Evolutionary conservation across 1,139 yeast genomes (phyloP).

Genomic region (Meyerozyma elateridarum): DNA sequence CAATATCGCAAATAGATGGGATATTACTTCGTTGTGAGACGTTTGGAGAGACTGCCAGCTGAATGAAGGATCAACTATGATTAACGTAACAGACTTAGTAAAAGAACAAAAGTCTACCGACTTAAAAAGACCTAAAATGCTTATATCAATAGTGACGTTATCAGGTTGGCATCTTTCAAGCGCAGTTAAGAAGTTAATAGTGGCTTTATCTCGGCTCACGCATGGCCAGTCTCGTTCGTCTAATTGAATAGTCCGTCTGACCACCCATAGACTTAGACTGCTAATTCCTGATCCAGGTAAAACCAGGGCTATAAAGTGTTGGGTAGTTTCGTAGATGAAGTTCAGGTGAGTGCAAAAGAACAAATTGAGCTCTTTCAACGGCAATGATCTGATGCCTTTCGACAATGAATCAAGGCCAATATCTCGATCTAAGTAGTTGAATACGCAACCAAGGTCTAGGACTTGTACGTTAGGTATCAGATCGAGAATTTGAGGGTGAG

Average conservation of each 20-base stretch:
- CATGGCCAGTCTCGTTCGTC: conserved; percentile 1
- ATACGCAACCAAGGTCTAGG: no score
- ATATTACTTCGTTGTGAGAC: neutral
- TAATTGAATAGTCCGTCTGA: neutral
- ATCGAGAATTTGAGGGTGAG: no score
- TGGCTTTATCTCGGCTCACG: neutral
- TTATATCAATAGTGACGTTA: neutral
- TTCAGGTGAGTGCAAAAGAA: conserved; percentile 16
- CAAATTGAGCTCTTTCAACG: conserved; percentile 17
- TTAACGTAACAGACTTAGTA: neutral
- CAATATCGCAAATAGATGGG: conserved; percentile 8
- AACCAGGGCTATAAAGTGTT: conserved; percentile 9
- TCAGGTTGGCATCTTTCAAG: neutral
- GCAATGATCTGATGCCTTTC: no score
- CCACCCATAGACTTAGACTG: neutral
- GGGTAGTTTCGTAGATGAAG: conserved; percentile 14
- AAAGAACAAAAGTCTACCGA: no score
- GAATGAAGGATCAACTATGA: conserved; percentile 1
- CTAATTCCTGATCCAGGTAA: neutral
- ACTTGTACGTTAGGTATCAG: no score
- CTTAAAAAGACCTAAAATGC: no score
- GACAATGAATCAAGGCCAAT: no score
- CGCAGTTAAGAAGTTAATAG: neutral
- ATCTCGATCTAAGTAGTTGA: no score
- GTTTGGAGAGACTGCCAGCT: conserved; percentile 1